phyloP scores from a whole-genome alignment of 2,329 filamentous ascomycete genomes.

The Chrysosporium keratinophilum region DNA sequence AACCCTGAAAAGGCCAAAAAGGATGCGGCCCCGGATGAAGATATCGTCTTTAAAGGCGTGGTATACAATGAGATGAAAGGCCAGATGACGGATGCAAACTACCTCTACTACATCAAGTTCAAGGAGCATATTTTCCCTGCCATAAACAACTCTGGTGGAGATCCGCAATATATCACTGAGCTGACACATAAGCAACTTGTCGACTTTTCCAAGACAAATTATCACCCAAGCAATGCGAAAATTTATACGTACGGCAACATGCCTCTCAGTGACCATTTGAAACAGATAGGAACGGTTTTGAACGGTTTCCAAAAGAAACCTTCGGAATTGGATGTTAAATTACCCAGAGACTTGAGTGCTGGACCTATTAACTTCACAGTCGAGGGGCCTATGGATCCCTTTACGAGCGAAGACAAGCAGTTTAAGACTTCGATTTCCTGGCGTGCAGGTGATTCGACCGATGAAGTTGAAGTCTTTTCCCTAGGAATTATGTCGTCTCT shows the following conservation, averaged over 20 bases:
- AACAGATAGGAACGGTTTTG: constrained; percentile 66
- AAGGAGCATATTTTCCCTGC: constrained; percentile 89
- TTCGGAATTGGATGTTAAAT: constrained; percentile 62
- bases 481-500: constrained; percentile 71
- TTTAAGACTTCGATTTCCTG: constrained; percentile 91
- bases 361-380: constrained; percentile 62
- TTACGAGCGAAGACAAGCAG: constrained; percentile 77
- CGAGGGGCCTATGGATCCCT: constrained; percentile 71
- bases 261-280: constrained; percentile 68
- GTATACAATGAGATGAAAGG: constrained; percentile 99
- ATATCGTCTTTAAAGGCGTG: constrained; percentile 81
- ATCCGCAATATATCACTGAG: constrained; percentile 92
- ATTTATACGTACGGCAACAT: constrained; percentile 93
- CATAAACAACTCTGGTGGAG: constrained; percentile 92
- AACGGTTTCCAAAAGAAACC: constrained; percentile 60
- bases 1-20: constrained; percentile 32
- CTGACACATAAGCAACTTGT: constrained; percentile 83
- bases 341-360: constrained; percentile 58
- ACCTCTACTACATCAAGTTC: constrained; percentile 90
- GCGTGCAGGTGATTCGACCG: constrained; percentile 71
- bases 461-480: constrained; percentile 82
- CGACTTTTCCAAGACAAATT: constrained; percentile 82
- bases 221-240: constrained; percentile 95
- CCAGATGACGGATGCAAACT: constrained; percentile 94
- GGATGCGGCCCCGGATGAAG: constrained; percentile 21